Conservation (phyloP, 2,329 filamentous ascomycete species). For the Exophiala dermatitidis region DNA sequence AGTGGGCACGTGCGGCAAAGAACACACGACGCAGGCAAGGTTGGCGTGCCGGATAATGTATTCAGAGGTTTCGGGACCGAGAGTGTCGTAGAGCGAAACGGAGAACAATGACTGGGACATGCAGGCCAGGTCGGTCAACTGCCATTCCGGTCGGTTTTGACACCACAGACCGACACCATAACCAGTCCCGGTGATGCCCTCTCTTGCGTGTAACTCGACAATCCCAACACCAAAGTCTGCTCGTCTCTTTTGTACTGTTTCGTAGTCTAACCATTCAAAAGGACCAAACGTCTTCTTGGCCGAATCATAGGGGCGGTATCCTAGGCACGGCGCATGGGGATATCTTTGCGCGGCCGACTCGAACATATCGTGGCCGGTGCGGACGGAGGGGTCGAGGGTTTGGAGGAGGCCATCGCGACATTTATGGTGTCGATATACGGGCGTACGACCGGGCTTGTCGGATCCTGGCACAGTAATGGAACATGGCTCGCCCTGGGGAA, state of each 20-base stretch:
- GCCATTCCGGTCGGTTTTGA: constrained; percentile 83
- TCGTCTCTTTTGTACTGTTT: constrained; percentile 67
- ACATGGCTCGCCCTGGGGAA: constrained; percentile 69
- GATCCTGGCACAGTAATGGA: constrained; percentile 70
- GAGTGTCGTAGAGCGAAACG: constrained; percentile 92
- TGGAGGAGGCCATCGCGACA: constrained; percentile 65
- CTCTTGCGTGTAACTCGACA: constrained; percentile 68
- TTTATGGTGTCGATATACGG: constrained; percentile 77
- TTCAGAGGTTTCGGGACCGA: constrained; percentile 84
- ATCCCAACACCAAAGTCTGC: constrained; percentile 81
- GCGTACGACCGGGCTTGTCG: constrained; percentile 62
- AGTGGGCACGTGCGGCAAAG: constrained; percentile 70
- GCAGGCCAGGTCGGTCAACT: constrained; percentile 77
- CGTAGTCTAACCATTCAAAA: constrained; percentile 79
- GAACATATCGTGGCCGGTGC: constrained; percentile 74
- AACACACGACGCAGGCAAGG: constrained; percentile 67
- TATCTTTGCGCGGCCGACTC: constrained; percentile 47
- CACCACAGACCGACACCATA: constrained; percentile 79
- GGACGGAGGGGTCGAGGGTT: constrained; percentile 62
- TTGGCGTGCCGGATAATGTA: constrained; percentile 91
- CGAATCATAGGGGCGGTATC: constrained; percentile 71
- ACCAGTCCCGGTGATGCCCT: constrained; percentile 59
- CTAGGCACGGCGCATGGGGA: constrained; percentile 57
- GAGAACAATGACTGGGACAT: constrained; percentile 81
- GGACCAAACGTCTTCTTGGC: constrained; percentile 64